phyloP scores from a whole-genome alignment of 495 filamentous ascomycete genomes.

The Hyaloscypha hepaticicola region DNA sequence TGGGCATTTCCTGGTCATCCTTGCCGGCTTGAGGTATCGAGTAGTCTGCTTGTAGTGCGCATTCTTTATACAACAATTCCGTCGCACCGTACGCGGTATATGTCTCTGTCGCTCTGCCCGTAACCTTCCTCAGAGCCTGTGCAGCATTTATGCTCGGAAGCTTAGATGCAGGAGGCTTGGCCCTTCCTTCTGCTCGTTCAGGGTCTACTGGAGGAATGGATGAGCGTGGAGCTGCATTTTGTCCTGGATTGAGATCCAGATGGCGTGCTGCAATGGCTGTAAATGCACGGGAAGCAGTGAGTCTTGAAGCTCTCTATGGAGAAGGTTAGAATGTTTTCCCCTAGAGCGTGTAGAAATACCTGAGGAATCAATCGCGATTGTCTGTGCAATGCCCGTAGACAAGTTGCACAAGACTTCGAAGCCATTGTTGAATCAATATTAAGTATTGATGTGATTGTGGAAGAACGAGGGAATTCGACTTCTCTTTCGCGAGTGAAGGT shows the following conservation, averaged over 20 bases:
- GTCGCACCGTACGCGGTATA: conserved; percentile 78
- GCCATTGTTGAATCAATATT: conserved; percentile 15
- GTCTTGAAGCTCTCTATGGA: background rate
- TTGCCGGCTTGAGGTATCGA: conserved; percentile 56
- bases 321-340: conserved; percentile 1
- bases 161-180: background rate
- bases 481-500: background rate
- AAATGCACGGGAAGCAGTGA: conserved; percentile 16
- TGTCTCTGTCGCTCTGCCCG: conserved; percentile 35
- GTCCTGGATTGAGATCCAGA: conserved; percentile 7
- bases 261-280: background rate
- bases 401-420: conserved; percentile 25
- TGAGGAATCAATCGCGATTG: conserved; percentile 9
- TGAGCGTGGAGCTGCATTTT: conserved; percentile 12
- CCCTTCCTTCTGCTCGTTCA: conserved; percentile 5
- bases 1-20: conserved; percentile 56
- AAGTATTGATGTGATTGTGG: background rate
- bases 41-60: conserved; percentile 74
- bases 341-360: conserved; percentile 2
- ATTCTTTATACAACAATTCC: conserved; percentile 74
- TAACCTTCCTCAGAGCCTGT: conserved; percentile 6
- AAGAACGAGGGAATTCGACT: background rate
- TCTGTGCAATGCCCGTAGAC: conserved; percentile 21
- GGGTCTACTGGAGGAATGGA: conserved; percentile 22
- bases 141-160: conserved; percentile 6